Percentiles rank a stretch among this genome's conserved stretches.
These are phyloP conservation scores for Ganoderma lucidum DNA, from an alignment of 1,284 basidiomycete genomes.

Conservation along the genomic window DNA sequence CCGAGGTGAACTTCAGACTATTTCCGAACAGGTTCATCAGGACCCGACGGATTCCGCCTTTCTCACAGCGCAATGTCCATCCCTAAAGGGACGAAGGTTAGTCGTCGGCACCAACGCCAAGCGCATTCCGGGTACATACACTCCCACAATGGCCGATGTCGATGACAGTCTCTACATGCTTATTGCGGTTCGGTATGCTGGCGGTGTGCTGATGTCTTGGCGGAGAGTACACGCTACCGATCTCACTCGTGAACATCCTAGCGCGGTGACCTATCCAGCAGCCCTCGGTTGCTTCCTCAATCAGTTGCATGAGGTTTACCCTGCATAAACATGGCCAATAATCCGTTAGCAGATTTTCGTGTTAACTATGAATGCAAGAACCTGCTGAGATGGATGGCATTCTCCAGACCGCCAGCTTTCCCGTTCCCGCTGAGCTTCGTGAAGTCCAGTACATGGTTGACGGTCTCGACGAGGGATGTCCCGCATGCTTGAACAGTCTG, in stretches of 20 bases:
- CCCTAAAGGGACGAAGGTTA: conserved; percentile 55
- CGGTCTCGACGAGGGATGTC: conserved; percentile 85
- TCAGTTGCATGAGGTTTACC: conserved; percentile 87
- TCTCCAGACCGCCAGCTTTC: conserved; percentile 78
- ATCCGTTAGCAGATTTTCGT: not conserved
- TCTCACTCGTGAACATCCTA: conserved; percentile 77
- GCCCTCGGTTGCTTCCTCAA: conserved; percentile 96
- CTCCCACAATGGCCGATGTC: conserved; percentile 81
- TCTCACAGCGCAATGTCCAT: conserved; percentile 91
- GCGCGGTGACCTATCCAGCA: conserved; percentile 95
- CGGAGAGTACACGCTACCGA: conserved; percentile 93
- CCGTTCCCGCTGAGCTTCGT: conserved; percentile 94
- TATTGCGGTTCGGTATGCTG: conserved; percentile 41
- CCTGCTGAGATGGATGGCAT: conserved; percentile 76
- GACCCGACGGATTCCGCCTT: conserved; percentile 90
- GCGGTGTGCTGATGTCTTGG: conserved; percentile 55
- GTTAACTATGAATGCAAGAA: conserved; percentile 41
- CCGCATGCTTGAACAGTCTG: conserved; percentile 91
- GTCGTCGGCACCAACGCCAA: not conserved
- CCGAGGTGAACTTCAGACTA: conserved; percentile 91
- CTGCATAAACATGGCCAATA: conserved; percentile 44
- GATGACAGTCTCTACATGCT: conserved; percentile 86
- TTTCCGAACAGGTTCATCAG: conserved; percentile 97
- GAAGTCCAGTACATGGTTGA: conserved; percentile 97
- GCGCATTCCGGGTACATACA: conserved; percentile 50